A percentile compares a stretch with the other conserved stretches of the same genome.
Evolutionary conservation across 2,329 filamentous ascomycete species (phyloP).

Genomic region (Metarhizium guizhouense): DNA sequence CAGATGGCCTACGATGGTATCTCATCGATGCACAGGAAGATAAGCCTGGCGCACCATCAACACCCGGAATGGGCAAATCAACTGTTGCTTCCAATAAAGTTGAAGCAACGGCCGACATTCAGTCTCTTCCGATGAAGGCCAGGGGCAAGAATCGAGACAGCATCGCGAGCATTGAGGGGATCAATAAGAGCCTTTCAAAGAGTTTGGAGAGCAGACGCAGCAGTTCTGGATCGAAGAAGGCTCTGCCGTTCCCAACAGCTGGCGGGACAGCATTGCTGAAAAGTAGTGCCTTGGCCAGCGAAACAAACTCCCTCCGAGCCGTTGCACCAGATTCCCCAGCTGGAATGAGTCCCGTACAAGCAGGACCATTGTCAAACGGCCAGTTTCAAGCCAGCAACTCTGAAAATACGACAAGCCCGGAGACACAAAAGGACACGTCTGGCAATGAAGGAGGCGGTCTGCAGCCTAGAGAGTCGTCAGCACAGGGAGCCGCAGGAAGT

Average conservation of each 20-base stretch:
- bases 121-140: constrained; percentile 35
- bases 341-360: constrained; percentile 32
- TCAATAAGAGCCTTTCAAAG: constrained; percentile 72
- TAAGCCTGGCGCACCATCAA: constrained; percentile 84
- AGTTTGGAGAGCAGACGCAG: constrained; percentile 87
- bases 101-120: constrained; percentile 71
- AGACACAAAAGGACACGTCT: neutral
- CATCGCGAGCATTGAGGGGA: constrained; percentile 56
- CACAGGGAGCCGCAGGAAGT: constrained; percentile 14
- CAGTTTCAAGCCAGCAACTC: constrained; percentile 12
- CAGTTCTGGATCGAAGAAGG: constrained; percentile 77
- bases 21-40: constrained; percentile 90
- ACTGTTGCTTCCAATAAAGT: constrained; percentile 84
- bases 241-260: constrained; percentile 44
- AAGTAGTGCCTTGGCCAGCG: constrained; percentile 45
- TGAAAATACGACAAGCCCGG: constrained; percentile 3
- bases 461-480: constrained; percentile 17
- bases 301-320: constrained; percentile 49
- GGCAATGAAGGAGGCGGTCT: constrained; percentile 8
- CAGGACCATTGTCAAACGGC: constrained; percentile 15
- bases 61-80: constrained; percentile 81
- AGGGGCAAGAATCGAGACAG: constrained; percentile 37
- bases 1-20: constrained; percentile 92
- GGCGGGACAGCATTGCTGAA: constrained; percentile 33
- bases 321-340: constrained; percentile 32